Base-by-base conservation (phyloP, 1,139 yeast species). In the Geotrichum carabidarum region DNA sequence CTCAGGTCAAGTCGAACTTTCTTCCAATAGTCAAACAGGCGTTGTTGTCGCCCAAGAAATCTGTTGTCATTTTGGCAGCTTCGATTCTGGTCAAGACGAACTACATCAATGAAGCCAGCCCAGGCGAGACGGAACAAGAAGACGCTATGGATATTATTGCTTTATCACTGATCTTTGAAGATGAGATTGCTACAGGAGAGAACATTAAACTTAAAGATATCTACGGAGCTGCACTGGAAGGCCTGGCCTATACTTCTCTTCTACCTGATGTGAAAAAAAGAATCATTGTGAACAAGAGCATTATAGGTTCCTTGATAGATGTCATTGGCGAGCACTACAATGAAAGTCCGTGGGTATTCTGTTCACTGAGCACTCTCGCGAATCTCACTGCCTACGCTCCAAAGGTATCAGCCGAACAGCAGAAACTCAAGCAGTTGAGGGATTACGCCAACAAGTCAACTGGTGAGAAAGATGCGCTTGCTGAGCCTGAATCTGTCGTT, bases 191-290 rank as follows among this genome's bases (percentile, higher is more conserved):
- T n/a, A 57, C 55, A 15, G 56, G 53, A 27, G 57, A 53, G 37
- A 52, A 56, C 22, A 45, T 47, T 31, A 48, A 50, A 18, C 18
- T 48, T 3, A 49, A 51, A 32, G 48, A 53, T 48, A 44, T 44
- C 3, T 60, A 59, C 44, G 62, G 64, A 42, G 58, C 62, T 12
- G 73, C 74, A 2, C 50, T 71, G 36, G 76, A 73, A 55, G 75
- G 74, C 1, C 65, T 72, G 36, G 73, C 74, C 2, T 68, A 70
- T 54, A 66, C 75, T 2, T 65, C 74, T 4, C 47, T 67, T 27
- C 57, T 69, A 27, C 58, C 65, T 4, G 55, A 62, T 12, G 73
- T 71, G 38, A 68, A 69, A 51, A 47, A 55, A 47, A 59, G 68
- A n/a, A 37, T 67, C n/a, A 58, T 57, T 22, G 55, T 53, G 1